Conservation (phyloP, 805 yeast species). For the Myxozyma neotropica region DNA sequence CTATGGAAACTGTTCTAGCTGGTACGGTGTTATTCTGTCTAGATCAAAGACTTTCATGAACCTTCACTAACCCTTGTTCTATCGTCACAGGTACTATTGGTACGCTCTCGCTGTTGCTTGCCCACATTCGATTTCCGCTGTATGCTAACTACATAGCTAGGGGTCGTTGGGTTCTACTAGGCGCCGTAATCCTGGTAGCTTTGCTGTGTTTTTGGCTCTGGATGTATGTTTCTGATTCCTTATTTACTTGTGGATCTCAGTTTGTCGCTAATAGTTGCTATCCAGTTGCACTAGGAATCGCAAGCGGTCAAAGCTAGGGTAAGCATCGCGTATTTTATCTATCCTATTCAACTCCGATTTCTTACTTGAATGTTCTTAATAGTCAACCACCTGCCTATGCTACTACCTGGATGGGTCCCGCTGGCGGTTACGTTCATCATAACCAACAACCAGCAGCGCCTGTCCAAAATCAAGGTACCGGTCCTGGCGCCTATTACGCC, state of each 20-base stretch:
- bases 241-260: neutral
- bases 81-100: constrained; percentile 23
- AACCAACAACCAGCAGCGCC: neutral
- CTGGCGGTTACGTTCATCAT: constrained; percentile 14
- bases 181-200: constrained; percentile 14
- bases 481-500: constrained; percentile 25
- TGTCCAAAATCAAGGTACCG: constrained; percentile 3
- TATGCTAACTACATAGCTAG: too few relatives aligned
- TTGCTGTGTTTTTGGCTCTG: constrained; percentile 14
- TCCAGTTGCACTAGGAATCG: constrained; percentile 20
- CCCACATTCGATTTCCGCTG: too few relatives aligned
- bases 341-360: neutral
- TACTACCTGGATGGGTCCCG: constrained; percentile 27
- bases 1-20: constrained; percentile 23
- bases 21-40: constrained; percentile 12
- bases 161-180: constrained; percentile 31
- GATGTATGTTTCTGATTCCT: constrained; percentile 14
- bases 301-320: constrained; percentile 21
- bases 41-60: too few relatives aligned
- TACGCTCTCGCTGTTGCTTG: too few relatives aligned
- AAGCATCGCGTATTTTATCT: neutral
- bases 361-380: neutral
- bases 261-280: neutral
- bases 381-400: constrained; percentile 28
- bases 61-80: too few relatives aligned